Evolutionary conservation across 2,329 filamentous ascomycete species (phyloP), one percentile per base, ranked within the genome.

Genomic region (Claviceps paspali): DNA sequence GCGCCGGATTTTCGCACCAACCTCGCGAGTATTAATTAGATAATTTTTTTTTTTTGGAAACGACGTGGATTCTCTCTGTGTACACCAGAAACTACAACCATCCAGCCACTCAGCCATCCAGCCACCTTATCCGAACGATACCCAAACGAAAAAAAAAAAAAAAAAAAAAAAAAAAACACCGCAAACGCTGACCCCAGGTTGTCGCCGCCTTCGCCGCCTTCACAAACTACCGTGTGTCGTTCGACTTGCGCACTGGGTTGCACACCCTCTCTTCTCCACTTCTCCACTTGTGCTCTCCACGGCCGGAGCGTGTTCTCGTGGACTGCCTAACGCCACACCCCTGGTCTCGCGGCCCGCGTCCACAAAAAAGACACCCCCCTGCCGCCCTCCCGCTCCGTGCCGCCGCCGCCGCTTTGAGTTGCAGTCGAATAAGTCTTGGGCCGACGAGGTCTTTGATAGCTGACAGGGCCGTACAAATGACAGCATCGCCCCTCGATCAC

Each of bases 401-500:
- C 41, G 45, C 45, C 28, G 59, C 57, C 53, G 56, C 22, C 33
- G 2, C 5, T 21, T 22, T 22, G 14, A 27, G 21, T 27, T 39
- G 23, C 31, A 23, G 22, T 33, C 31, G 21, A 14, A 11, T 8
- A 12, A 30, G 9, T 30, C 29, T 19, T 17, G 17, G 29, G 10
- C 29, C 29, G 29, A 30, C 29, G 14, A 11, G 21, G 37, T 22
- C 19, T 22, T 26, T 41, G 15, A 34, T 27, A 28, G 11, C 22
- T 23, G 21, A 28, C 24, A 28, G 27, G 27, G 36, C 33, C 34
- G 27, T 56, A 56, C 53, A 74, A 77, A 79, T 79, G 74, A 72
- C 73, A 66, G 68, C 67, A 61, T 65, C 68, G 64, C 65, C 73
- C 73, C 73, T 73, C 69, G 69, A 70, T 61, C 60, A 68, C 53